These are phyloP conservation scores for Penicillium samsonianum DNA, from an alignment of 495 filamentous ascomycete species.

Conservation along the genomic window DNA sequence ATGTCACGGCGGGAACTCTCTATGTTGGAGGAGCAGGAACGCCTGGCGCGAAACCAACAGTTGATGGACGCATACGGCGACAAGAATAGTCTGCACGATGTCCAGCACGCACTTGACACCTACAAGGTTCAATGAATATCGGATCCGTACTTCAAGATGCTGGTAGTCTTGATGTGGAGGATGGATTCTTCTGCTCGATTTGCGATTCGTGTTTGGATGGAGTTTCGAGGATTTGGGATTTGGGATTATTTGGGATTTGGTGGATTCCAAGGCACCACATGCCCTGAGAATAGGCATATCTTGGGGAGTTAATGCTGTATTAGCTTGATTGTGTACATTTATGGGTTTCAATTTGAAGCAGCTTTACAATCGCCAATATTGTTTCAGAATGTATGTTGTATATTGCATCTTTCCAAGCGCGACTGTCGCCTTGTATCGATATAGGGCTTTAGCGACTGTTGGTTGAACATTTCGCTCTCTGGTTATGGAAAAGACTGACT, in stretches of 20 bases:
- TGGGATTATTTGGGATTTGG: background rate
- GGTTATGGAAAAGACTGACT: background rate
- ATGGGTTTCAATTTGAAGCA: background rate
- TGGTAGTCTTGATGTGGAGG: slow-evolving; percentile 3
- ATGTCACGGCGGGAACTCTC: slow-evolving; percentile 15
- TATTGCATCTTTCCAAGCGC: background rate
- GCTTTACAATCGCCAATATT: background rate
- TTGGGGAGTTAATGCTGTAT: slow-evolving; percentile 1
- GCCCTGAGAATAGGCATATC: background rate
- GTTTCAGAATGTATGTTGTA: background rate
- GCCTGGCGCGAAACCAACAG: slow-evolving; percentile 35
- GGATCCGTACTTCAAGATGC: background rate
- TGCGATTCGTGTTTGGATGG: slow-evolving; percentile 1
- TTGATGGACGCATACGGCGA: slow-evolving; percentile 62
- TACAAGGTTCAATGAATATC: slow-evolving; percentile 31
- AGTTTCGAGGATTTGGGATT: background rate
- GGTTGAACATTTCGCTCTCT: background rate
- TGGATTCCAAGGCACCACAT: background rate
- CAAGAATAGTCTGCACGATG: slow-evolving; percentile 54
- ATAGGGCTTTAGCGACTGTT: background rate
- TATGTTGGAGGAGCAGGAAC: slow-evolving; percentile 35
- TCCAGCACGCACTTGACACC: slow-evolving; percentile 58
- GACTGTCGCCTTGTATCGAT: background rate
- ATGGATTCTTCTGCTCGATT: background rate
- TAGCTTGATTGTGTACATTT: background rate